These are phyloP conservation scores for Trichoderma lentiforme DNA, from an alignment of 2,329 filamentous ascomycete genomes.

Conservation along the genomic window DNA sequence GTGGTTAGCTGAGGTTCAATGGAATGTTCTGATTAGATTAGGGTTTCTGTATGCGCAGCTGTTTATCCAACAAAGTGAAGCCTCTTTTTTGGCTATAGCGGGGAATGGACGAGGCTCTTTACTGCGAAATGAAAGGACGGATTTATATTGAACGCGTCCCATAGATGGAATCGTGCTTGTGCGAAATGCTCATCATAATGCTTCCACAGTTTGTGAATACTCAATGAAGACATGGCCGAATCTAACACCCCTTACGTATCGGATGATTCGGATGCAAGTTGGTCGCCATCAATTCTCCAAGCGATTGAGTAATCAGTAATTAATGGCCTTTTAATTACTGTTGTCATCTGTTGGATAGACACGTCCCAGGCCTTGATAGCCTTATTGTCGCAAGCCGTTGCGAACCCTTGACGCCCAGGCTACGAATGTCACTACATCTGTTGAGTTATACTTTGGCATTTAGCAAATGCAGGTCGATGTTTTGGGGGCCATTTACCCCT, in stretches of 20 bases:
- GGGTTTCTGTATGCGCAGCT: not conserved
- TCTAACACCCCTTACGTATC: not conserved
- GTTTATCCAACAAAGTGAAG: not conserved
- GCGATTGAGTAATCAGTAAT: not conserved
- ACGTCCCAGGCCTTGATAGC: not conserved
- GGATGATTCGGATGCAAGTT: not conserved
- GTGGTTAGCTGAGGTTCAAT: no score
- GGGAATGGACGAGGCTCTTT: no score
- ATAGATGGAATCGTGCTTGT: not conserved
- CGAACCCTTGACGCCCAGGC: not conserved
- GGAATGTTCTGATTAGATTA: no score
- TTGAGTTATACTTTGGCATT: not conserved
- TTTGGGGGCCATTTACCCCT: not conserved
- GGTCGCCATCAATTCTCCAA: not conserved
- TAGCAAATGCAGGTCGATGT: not conserved
- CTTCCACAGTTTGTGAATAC: rapidly evolving
- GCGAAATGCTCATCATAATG: not conserved
- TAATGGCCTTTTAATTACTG: not conserved
- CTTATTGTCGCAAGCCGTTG: not conserved
- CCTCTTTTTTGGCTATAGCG: not conserved
- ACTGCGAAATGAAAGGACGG: no score
- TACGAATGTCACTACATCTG: not conserved
- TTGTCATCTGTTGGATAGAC: not conserved
- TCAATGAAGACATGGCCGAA: rapidly evolving
- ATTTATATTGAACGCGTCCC: no score